A percentile compares a stretch with the other conserved stretches of the same genome.
Evolutionary conservation across 805 yeast species (phyloP).

Genomic region (Metschnikowia cerradonensis): DNA sequence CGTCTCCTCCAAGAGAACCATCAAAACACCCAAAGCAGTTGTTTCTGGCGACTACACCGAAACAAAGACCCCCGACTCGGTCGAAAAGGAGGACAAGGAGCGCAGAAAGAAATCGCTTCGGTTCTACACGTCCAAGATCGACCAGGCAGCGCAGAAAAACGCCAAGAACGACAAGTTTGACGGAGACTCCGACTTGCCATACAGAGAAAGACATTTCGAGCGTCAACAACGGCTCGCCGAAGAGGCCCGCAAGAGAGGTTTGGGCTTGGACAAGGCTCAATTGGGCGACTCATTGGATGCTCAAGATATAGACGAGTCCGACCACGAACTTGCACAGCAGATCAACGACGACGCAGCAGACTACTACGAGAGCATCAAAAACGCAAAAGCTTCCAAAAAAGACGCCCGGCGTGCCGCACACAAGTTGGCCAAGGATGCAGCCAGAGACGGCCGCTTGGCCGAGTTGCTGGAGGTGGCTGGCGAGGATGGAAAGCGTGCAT

Average conservation of each 20-base stretch:
- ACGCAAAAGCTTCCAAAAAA: slow-evolving; percentile 45
- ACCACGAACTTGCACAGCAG: slow-evolving; percentile 38
- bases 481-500: slow-evolving; percentile 86
- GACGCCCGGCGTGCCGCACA: slow-evolving; percentile 60
- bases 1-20: slow-evolving; percentile 44
- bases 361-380: slow-evolving; percentile 55
- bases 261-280: slow-evolving; percentile 39
- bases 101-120: slow-evolving; percentile 77
- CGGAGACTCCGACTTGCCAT: slow-evolving; percentile 91
- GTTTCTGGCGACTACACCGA: slow-evolving; percentile 59
- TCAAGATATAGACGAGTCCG: slow-evolving; percentile 47
- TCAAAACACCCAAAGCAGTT: slow-evolving; percentile 29
- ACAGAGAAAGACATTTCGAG: slow-evolving; percentile 84
- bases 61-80: slow-evolving; percentile 60
- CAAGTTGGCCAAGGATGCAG: slow-evolving; percentile 66
- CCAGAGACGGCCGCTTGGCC: slow-evolving; percentile 77
- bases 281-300: slow-evolving; percentile 57
- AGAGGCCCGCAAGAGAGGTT: slow-evolving; percentile 84
- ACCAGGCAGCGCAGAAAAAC: slow-evolving; percentile 64
- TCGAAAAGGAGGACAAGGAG: slow-evolving; percentile 83
- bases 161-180: slow-evolving; percentile 49
- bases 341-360: slow-evolving; percentile 46
- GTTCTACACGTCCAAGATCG: slow-evolving; percentile 95
- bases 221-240: slow-evolving; percentile 83
- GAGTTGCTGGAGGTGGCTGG: slow-evolving; percentile 66